Percentiles rank a stretch among this genome's conserved stretches.
These are phyloP conservation scores for Sclerotinia glacialis DNA, from an alignment of 2,329 filamentous ascomycete species.

Conservation along the genomic window DNA sequence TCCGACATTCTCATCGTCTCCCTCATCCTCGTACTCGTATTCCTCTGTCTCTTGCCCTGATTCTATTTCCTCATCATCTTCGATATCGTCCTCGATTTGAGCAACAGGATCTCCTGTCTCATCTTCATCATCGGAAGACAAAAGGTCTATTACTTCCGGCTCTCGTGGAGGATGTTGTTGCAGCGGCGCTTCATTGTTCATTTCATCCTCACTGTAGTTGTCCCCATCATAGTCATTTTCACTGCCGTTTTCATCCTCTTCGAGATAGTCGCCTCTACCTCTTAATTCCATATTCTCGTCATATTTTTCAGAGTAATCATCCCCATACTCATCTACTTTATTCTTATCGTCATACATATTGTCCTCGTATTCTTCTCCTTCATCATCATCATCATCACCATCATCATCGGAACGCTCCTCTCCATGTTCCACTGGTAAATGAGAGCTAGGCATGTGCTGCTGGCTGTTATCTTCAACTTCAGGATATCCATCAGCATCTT, in stretches of 20 bases:
- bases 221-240: constrained; percentile 26
- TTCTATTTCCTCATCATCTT: constrained; percentile 22
- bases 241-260: constrained; percentile 2
- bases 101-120: neutral
- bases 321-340: constrained; percentile 16
- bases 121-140: constrained; percentile 36
- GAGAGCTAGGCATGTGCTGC: constrained; percentile 25
- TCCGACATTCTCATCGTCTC: constrained; percentile 17
- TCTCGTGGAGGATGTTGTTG: constrained; percentile 20
- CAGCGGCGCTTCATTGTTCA: constrained; percentile 28
- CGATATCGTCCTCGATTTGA: constrained; percentile 2
- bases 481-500: constrained; percentile 19
- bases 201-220: constrained; percentile 34
- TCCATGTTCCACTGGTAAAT: neutral
- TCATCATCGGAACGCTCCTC: neutral
- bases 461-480: constrained; percentile 30
- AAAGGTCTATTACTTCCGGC: constrained; percentile 38
- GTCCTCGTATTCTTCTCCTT: constrained; percentile 10
- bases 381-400: neutral
- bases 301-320: constrained; percentile 40
- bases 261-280: neutral
- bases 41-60: constrained; percentile 21
- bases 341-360: constrained; percentile 1
- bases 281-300: constrained; percentile 4
- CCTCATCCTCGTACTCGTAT: neutral